These are phyloP conservation scores for Xeromyces bisporus DNA, from an alignment of 495 filamentous ascomycete genomes.

Conservation along the genomic window DNA sequence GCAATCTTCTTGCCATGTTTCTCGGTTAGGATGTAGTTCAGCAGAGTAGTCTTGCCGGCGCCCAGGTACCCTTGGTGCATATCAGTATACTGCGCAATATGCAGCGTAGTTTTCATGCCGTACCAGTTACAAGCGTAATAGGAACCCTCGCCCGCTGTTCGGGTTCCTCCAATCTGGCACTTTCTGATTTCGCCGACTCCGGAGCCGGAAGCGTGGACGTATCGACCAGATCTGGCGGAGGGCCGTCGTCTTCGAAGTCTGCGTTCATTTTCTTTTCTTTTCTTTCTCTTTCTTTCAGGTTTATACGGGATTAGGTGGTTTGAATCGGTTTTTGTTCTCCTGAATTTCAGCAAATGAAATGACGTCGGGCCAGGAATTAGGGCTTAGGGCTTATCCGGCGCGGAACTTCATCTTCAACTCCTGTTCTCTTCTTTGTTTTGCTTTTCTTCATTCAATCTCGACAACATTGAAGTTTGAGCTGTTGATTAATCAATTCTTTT, in stretches of 20 bases:
- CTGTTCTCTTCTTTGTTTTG: slow-evolving; percentile 8
- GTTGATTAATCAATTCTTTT: too few species aligned
- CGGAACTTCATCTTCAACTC: slow-evolving; percentile 3
- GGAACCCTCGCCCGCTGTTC: slow-evolving; percentile 45
- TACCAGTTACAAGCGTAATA: slow-evolving; percentile 87
- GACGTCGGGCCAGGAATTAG: slow-evolving; percentile 1
- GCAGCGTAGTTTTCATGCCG: slow-evolving; percentile 7
- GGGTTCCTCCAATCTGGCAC: slow-evolving; percentile 24
- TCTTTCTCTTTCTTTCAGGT: not conserved
- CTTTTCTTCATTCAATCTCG: slow-evolving; percentile 11
- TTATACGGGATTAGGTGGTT: too few species aligned
- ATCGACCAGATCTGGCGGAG: slow-evolving; percentile 56
- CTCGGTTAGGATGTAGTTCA: slow-evolving; percentile 89
- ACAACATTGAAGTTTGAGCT: too few species aligned
- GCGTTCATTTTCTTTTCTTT: slow-evolving; percentile 8
- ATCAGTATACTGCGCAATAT: slow-evolving; percentile 15
- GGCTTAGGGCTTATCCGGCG: slow-evolving; percentile 3
- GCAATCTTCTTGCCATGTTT: slow-evolving; percentile 94
- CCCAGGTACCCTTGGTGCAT: slow-evolving; percentile 55
- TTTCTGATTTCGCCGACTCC: slow-evolving; percentile 6
- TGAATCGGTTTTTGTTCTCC: too few species aligned
- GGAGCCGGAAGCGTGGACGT: slow-evolving; percentile 20
- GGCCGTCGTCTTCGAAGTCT: slow-evolving; percentile 50
- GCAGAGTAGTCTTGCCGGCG: slow-evolving; percentile 83
- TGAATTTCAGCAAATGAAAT: not conserved